Evolutionary conservation across 768 basidiomycete species (phyloP).

Genomic region (Mycena vitilis): DNA sequence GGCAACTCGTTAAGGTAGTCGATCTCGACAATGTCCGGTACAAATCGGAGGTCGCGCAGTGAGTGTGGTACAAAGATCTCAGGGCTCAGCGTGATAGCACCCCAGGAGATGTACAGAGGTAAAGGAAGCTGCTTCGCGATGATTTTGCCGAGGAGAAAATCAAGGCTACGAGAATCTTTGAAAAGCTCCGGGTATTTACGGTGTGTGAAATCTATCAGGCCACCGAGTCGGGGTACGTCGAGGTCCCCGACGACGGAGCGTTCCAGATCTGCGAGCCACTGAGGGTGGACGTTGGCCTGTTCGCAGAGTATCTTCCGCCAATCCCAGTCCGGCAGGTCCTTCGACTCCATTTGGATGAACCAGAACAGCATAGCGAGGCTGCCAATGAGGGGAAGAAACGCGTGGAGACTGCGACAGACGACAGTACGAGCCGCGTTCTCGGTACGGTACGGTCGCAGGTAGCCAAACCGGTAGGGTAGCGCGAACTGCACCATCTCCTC

Average conservation of each 20-base stretch:
- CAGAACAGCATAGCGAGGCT: too few relatives aligned
- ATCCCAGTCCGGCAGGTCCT: neutral
- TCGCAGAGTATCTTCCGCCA: slow-evolving; percentile 24
- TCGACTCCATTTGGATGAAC: too few relatives aligned
- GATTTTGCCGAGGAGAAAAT: neutral
- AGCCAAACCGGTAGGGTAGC: too few relatives aligned
- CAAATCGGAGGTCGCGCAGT: neutral
- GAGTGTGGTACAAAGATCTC: neutral
- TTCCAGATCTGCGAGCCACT: slow-evolving; percentile 31
- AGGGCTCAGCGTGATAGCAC: neutral
- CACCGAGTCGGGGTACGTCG: slow-evolving; percentile 12
- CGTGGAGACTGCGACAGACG: too few relatives aligned
- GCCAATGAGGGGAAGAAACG: too few relatives aligned
- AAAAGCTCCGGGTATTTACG: too few relatives aligned
- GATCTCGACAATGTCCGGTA: neutral
- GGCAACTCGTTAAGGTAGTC: neutral
- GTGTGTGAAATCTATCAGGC: slow-evolving; percentile 22
- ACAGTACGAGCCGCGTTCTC: too few relatives aligned
- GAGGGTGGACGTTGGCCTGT: neutral
- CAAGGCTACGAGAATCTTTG: neutral
- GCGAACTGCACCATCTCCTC: too few relatives aligned
- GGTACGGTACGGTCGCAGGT: too few relatives aligned
- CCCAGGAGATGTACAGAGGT: slow-evolving; percentile 7
- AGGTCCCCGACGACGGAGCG: slow-evolving; percentile 22
- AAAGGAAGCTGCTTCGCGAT: neutral